Evolutionary conservation across 129 eudicot genomes (phyloP).

Genomic region (Deinandra increscens): DNA sequence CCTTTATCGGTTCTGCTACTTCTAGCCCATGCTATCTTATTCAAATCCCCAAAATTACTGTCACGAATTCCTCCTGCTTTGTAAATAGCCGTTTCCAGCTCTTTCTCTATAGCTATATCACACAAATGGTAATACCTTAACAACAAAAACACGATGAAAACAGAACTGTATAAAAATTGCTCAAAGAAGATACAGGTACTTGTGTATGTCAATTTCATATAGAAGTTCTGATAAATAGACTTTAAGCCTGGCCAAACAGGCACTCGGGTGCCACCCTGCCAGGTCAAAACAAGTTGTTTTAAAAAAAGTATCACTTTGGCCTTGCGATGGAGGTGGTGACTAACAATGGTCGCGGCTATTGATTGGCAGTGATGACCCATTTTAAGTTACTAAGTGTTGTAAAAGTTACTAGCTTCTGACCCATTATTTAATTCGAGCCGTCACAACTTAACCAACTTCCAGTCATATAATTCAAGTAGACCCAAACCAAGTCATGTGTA

Average conservation of each 20-base stretch:
- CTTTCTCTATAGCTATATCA: constrained; percentile 80
- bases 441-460: no score
- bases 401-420: no score
- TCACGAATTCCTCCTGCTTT: constrained; percentile 93
- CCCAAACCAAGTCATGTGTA: no score
- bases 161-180: neutral
- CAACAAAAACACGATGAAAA: neutral
- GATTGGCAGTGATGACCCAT: no score
- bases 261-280: no score
- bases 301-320: no score
- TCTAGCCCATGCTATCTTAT: constrained; percentile 87
- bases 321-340: no score
- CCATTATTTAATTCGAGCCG: no score
- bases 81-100: constrained; percentile 72
- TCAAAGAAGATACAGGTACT: neutral
- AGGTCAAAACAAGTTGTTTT: no score
- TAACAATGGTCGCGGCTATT: no score
- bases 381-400: no score
- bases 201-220: neutral
- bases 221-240: neutral
- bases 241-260: neutral
- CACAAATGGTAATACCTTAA: constrained; percentile 30
- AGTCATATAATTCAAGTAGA: no score
- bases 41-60: constrained; percentile 80
- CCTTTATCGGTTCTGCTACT: constrained; percentile 99